Evolutionary conservation across 2,329 filamentous ascomycete species (phyloP).

Genomic region (Colletotrichum abscissum): DNA sequence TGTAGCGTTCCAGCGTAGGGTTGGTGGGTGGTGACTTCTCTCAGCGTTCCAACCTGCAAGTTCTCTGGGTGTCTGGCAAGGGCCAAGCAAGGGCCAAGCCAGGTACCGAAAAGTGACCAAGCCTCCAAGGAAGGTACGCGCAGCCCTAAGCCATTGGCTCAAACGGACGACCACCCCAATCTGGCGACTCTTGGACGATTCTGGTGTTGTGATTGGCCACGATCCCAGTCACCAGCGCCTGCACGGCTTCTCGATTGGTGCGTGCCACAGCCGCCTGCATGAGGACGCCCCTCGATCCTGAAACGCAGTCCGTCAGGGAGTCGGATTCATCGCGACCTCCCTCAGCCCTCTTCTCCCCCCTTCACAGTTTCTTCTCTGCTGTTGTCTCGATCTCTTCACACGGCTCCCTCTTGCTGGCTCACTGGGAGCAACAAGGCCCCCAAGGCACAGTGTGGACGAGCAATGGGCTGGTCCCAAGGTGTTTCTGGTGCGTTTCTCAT

Average conservation of each 20-base stretch:
- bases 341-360: conserved; percentile 14
- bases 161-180: conserved; percentile 31
- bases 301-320: conserved; percentile 34
- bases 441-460: conserved; percentile 16
- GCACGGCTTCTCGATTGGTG: conserved; percentile 23
- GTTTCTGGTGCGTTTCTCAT: conserved; percentile 37
- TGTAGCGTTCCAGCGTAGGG: neutral
- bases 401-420: neutral
- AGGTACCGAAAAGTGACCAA: neutral
- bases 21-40: neutral
- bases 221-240: neutral
- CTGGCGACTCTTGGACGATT: conserved; percentile 30
- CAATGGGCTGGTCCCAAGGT: conserved; percentile 18
- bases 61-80: neutral
- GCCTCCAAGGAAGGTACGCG: neutral
- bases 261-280: conserved; percentile 27
- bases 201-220: conserved; percentile 21
- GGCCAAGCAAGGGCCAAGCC: conserved; percentile 15
- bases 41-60: no score
- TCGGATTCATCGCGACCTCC: conserved; percentile 32
- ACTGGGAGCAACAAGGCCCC: neutral
- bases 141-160: conserved; percentile 24
- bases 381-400: conserved; percentile 1
- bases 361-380: conserved; percentile 8
- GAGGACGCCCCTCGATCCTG: conserved; percentile 31